Percentiles rank a stretch among this genome's conserved stretches.
Conservation (phyloP, 495 filamentous ascomycete genomes). For the Podospora anserina region DNA sequence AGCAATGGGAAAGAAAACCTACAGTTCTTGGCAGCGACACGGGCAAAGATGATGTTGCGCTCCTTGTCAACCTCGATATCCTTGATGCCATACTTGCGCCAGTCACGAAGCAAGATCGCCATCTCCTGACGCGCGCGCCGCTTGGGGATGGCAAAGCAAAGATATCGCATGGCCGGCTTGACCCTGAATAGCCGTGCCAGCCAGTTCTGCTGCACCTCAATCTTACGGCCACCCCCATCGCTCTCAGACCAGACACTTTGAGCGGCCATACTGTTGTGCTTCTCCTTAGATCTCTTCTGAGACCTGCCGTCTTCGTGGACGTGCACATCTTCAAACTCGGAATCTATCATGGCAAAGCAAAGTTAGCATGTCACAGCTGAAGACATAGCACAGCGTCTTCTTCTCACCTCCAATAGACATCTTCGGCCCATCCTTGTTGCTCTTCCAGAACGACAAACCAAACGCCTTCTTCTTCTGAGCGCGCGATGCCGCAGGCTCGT, state of each 20-base stretch:
- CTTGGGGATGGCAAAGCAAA: conserved; percentile 71
- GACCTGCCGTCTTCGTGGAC: conserved; percentile 15
- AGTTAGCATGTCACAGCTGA: neutral
- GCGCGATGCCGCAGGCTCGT: neutral
- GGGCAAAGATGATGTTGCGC: conserved; percentile 69
- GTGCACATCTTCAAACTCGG: conserved; percentile 16
- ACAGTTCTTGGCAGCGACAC: conserved; percentile 75
- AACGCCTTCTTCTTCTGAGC: conserved; percentile 48
- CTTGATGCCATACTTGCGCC: conserved; percentile 74
- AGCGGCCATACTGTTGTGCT: conserved; percentile 6
- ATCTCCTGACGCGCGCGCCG: conserved; percentile 71
- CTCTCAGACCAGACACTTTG: conserved; percentile 25
- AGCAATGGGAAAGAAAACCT: conserved; percentile 38
- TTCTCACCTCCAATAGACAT: conserved; percentile 39
- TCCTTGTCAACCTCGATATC: conserved; percentile 71
- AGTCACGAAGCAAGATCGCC: conserved; percentile 66
- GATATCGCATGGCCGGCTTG: conserved; percentile 68
- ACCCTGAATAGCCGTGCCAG: conserved; percentile 82
- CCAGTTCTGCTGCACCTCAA: conserved; percentile 72
- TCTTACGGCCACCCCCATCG: conserved; percentile 37
- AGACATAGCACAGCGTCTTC: neutral
- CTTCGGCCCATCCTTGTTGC: conserved; percentile 36
- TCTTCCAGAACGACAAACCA: conserved; percentile 46
- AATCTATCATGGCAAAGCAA: neutral
- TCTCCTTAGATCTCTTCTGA: conserved; percentile 12